Evolutionary conservation across 2,329 filamentous ascomycete species (phyloP).

Genomic region (Sporothrix luriei): DNA sequence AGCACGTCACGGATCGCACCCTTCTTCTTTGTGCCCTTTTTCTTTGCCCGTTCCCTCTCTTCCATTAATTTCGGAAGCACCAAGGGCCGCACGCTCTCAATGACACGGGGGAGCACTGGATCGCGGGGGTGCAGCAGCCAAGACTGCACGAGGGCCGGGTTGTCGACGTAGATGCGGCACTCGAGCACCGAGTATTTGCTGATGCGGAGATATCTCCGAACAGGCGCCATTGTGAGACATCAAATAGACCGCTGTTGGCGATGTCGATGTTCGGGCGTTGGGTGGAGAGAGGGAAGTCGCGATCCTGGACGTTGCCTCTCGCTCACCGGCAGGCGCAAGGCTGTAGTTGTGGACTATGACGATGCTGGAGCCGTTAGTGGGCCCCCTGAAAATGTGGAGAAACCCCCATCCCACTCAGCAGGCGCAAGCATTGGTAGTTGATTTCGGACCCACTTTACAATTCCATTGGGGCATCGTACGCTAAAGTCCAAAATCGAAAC

Average conservation of each 20-base stretch:
- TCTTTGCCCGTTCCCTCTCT: conserved; percentile 69
- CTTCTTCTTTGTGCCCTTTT: conserved; percentile 71
- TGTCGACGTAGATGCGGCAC: conserved; percentile 93
- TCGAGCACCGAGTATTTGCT: conserved; percentile 94
- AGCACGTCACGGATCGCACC: conserved; percentile 84
- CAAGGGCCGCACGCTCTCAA: conserved; percentile 79
- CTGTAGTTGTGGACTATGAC: conserved; percentile 13
- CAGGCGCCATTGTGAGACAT: conserved; percentile 69
- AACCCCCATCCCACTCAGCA: background rate
- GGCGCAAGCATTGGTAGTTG: background rate
- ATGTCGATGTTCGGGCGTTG: background rate
- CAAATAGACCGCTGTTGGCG: background rate
- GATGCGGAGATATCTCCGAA: conserved; percentile 87
- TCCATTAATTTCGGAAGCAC: conserved; percentile 90
- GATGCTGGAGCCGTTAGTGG: conserved; percentile 4
- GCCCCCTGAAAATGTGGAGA: conserved; percentile 16
- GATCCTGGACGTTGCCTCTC: background rate
- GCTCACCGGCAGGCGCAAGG: background rate
- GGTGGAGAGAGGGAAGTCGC: background rate
- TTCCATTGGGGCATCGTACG: conserved; percentile 6
- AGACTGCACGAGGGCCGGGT: conserved; percentile 76
- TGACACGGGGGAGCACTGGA: conserved; percentile 77
- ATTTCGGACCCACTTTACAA: conserved; percentile 26
- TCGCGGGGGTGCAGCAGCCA: conserved; percentile 81
- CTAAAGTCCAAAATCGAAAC: conserved; percentile 11